These are phyloP conservation scores for Coniferiporia sulphurascens DNA, from an alignment of 1,284 basidiomycete genomes.

Conservation along the genomic window DNA sequence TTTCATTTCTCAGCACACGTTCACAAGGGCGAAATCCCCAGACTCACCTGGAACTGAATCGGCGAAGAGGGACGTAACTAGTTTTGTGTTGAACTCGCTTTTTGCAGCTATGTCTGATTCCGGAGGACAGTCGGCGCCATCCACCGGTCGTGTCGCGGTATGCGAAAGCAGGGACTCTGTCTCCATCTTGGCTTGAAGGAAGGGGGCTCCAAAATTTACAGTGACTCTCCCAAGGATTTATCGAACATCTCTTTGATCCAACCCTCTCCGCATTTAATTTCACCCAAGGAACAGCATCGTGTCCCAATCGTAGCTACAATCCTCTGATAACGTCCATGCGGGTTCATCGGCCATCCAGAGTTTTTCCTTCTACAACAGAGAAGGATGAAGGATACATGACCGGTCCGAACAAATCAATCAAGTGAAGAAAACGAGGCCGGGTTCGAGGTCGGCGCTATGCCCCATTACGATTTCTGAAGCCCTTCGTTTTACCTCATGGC, in stretches of 20 bases:
- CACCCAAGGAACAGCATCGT: not conserved
- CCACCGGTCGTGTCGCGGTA: not conserved
- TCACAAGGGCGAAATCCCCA: not conserved
- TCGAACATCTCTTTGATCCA: not conserved
- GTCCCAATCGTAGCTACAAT: not conserved
- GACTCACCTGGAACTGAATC: constrained; percentile 53
- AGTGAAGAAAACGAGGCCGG: constrained; percentile 11
- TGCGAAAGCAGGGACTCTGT: constrained; percentile 9
- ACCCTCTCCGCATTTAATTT: not conserved
- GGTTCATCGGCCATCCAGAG: too few relatives aligned
- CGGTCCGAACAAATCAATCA: constrained; percentile 13
- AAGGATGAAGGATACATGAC: not conserved
- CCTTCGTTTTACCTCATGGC: constrained; percentile 4
- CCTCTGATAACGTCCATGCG: not conserved
- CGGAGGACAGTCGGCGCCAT: not conserved
- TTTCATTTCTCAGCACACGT: constrained; percentile 3
- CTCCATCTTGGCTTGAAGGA: not conserved
- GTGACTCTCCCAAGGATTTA: not conserved
- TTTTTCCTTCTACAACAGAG: not conserved
- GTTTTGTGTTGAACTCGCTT: constrained; percentile 27
- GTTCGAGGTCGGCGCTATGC: not conserved
- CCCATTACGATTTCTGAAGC: not conserved
- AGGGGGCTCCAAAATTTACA: not conserved
- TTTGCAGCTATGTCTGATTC: not conserved
- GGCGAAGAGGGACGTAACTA: constrained; percentile 43